phyloP scores from a whole-genome alignment of 2,329 filamentous ascomycete species.

The Trichoderma simmonsii region DNA sequence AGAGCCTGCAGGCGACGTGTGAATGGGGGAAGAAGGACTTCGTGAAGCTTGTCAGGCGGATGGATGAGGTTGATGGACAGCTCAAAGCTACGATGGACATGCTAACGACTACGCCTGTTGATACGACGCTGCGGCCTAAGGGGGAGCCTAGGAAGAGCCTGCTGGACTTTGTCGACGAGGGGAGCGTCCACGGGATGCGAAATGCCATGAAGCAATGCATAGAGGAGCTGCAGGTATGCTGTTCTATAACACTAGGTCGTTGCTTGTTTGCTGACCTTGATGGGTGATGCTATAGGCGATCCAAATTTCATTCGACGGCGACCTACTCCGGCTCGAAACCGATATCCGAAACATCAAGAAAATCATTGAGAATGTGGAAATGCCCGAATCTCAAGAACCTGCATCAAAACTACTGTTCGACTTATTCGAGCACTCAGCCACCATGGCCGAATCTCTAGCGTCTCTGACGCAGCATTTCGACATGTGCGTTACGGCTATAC shows the following conservation, averaged over 20 bases:
- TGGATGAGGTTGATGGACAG: slow-evolving; percentile 64
- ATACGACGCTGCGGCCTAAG: slow-evolving; percentile 58
- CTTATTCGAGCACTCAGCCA: slow-evolving; percentile 71
- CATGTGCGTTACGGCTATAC: slow-evolving; percentile 85
- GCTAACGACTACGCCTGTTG: slow-evolving; percentile 62
- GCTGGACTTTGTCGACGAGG: slow-evolving; percentile 74
- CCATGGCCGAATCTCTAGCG: slow-evolving; percentile 77
- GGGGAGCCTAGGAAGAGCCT: slow-evolving; percentile 60
- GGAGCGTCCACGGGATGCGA: slow-evolving; percentile 62
- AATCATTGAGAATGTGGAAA: slow-evolving; percentile 45
- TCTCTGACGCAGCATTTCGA: slow-evolving; percentile 87
- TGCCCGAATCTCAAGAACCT: slow-evolving; percentile 32
- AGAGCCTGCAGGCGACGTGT: slow-evolving; percentile 53
- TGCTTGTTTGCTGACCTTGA: neutral
- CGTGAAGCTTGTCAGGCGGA: slow-evolving; percentile 56
- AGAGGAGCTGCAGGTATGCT: slow-evolving; percentile 61
- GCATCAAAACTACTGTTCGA: slow-evolving; percentile 55
- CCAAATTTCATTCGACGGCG: slow-evolving; percentile 71
- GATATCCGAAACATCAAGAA: slow-evolving; percentile 66
- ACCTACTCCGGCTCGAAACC: slow-evolving; percentile 71
- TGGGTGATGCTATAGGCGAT: slow-evolving; percentile 43
- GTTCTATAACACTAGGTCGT: neutral
- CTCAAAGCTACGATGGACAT: slow-evolving; percentile 65
- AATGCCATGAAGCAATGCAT: slow-evolving; percentile 68
- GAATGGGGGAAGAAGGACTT: slow-evolving; percentile 59